Base-by-base conservation (phyloP, 2,329 filamentous ascomycete genomes). In the Metarhizium robertsii region DNA sequence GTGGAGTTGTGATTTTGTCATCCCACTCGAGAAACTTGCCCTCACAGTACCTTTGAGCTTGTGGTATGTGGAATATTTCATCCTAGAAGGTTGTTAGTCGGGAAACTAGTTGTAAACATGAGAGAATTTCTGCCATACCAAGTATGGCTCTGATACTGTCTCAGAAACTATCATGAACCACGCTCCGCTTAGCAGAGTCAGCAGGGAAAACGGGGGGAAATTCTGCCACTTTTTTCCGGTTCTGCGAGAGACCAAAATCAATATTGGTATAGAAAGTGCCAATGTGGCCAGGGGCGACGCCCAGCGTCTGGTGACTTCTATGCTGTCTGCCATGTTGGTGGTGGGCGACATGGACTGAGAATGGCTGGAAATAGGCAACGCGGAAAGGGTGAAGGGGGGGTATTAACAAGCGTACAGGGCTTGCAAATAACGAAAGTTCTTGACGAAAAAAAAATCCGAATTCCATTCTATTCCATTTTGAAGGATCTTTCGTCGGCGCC, bases 1-100 rank as follows among this genome's bases (percentile, higher is more conserved):
- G 92, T 0, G 94, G 94, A 1, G 94, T 99, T 0, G 94, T 99
- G 66, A 99, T 94, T 69, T 97, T 99, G 57, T 92, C 87, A 70
- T 99, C 92, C 94, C 94, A 99, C 55, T 89, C 78, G 13, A 70
- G 67, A 73, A 87, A 95, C 54, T 80, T 79, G 11, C 87, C 85
- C 45, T 80, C 69, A 69, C 92, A 96, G 69, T 96, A 99, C 34
- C 81, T 83, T 64, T 95, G 90, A 0, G 91, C 91, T 71, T 99
- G 94, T 0, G 90, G 89, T 25, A 96, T 86, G 68, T 99, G 90
- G 60, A 94, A 95, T 34, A 90, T 76, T 67, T 95, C 90, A 67
- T 95, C 90, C 88, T 92, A 36, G 4, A 10, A 0, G 2, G 0
- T 2, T 6, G n/a, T 69, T 7, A 68, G 59, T 45, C 42, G 6